Percentiles rank a stretch among this genome's conserved stretches.
Evolutionary conservation across 2,329 filamentous ascomycete species (phyloP).

Genomic region (Aphanocladium album): DNA sequence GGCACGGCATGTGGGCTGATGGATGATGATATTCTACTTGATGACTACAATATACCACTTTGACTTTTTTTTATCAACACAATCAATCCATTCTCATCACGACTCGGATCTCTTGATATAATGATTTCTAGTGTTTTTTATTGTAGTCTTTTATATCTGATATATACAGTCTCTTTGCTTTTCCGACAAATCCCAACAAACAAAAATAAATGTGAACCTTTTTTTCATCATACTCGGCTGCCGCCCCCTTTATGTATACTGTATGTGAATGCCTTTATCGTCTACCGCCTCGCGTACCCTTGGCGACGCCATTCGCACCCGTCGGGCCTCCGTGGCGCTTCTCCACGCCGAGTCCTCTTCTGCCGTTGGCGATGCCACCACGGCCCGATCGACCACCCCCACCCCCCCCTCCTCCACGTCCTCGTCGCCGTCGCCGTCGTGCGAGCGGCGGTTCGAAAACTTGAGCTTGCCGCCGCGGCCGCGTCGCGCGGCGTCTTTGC

Average conservation of each 20-base stretch:
- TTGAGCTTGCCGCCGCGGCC: slow-evolving; percentile 65
- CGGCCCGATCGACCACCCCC: slow-evolving; percentile 30
- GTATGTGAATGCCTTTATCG: slow-evolving; percentile 11
- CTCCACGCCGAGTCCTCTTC: slow-evolving; percentile 47
- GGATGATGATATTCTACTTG: background rate
- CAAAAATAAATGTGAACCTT: background rate
- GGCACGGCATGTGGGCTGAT: background rate
- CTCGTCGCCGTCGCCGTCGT: slow-evolving; percentile 42
- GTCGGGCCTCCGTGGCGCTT: slow-evolving; percentile 40
- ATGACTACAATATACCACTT: slow-evolving; percentile 1
- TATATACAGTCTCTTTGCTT: slow-evolving; percentile 3
- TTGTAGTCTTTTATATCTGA: background rate
- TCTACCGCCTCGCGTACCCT: slow-evolving; percentile 29
- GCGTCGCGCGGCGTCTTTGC: slow-evolving; percentile 59
- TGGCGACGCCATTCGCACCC: slow-evolving; percentile 34
- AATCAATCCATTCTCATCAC: too few relatives aligned
- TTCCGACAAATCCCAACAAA: background rate
- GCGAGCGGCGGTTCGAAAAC: slow-evolving; percentile 59
- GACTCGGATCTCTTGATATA: too few relatives aligned
- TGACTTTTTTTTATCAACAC: background rate
- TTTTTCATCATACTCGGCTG: background rate
- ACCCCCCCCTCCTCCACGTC: slow-evolving; percentile 28
- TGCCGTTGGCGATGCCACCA: slow-evolving; percentile 35
- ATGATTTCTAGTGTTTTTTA: background rate
- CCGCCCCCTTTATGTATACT: background rate